Evolutionary conservation across 1,139 yeast genomes (phyloP).

Genomic region (Yamadazyma membranifaciens): DNA sequence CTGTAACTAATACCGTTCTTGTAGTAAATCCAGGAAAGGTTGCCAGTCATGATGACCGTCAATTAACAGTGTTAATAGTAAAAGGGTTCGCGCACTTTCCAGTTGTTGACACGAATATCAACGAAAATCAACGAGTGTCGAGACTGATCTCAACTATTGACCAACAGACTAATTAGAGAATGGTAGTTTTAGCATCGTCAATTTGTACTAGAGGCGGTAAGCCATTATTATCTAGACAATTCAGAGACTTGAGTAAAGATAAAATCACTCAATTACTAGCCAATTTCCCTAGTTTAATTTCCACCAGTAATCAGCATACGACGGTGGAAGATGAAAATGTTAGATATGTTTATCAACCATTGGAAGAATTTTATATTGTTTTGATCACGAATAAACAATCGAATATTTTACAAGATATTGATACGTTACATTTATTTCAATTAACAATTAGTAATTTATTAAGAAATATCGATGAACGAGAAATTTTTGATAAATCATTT

Average conservation of each 20-base stretch:
- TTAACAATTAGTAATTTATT: constrained; percentile 77
- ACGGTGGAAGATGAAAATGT: constrained; percentile 92
- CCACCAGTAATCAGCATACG: constrained; percentile 82
- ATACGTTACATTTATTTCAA: constrained; percentile 82
- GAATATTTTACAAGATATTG: constrained; percentile 91
- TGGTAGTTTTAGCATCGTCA: constrained; percentile 81
- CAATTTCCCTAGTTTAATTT: constrained; percentile 78
- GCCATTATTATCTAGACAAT: constrained; percentile 90
- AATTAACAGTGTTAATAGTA: too few relatives aligned
- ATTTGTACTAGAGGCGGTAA: constrained; percentile 95
- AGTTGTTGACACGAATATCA: constrained; percentile 6
- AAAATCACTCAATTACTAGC: constrained; percentile 85
- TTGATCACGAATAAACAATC: constrained; percentile 89
- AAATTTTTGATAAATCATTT: constrained; percentile 80
- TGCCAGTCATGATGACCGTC: too few relatives aligned
- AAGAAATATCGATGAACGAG: constrained; percentile 76
- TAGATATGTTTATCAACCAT: constrained; percentile 92
- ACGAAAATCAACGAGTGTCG: constrained; percentile 6
- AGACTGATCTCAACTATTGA: neutral
- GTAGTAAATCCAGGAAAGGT: too few relatives aligned
- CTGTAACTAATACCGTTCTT: too few relatives aligned
- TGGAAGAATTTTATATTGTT: constrained; percentile 91
- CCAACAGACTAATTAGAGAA: constrained; percentile 9
- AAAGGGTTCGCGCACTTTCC: neutral
- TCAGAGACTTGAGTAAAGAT: constrained; percentile 80